phyloP scores from a whole-genome alignment of 2,329 filamentous ascomycete species.

The Hymenoscyphus linearis region DNA sequence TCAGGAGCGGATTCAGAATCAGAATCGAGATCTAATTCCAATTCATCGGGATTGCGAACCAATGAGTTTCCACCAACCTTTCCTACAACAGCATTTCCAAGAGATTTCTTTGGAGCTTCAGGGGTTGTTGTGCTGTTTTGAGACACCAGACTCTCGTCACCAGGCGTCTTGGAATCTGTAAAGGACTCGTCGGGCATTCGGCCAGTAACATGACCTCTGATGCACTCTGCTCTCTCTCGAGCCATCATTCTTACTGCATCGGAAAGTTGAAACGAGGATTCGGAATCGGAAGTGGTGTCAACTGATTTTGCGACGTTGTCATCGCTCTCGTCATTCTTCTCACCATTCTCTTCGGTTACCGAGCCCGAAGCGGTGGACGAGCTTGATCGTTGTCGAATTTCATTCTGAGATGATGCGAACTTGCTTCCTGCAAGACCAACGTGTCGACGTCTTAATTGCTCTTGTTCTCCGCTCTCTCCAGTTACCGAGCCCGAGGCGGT shows the following conservation, averaged over 20 bases:
- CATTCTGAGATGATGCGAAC: conserved; percentile 3
- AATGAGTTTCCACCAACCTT: neutral
- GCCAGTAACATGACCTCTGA: neutral
- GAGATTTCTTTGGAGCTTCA: no score
- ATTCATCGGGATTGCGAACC: conserved; percentile 8
- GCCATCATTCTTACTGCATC: neutral
- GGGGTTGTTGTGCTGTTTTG: no score
- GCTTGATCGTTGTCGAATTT: neutral
- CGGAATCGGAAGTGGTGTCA: neutral
- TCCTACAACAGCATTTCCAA: neutral
- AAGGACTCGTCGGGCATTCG: neutral
- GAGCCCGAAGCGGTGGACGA: neutral
- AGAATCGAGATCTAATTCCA: conserved; percentile 5
- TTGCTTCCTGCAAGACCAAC: conserved; percentile 16
- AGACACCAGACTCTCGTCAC: neutral
- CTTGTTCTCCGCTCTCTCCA: neutral
- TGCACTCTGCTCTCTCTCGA: neutral
- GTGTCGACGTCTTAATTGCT: neutral
- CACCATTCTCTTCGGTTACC: neutral
- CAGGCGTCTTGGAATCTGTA: no score
- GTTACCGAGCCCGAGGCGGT: neutral
- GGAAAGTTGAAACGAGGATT: neutral
- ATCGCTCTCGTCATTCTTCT: neutral
- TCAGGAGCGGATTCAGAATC: conserved; percentile 3
- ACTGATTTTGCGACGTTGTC: neutral